Base-by-base conservation (phyloP, 306 rosid species). In the Coriaria nepalensis region DNA sequence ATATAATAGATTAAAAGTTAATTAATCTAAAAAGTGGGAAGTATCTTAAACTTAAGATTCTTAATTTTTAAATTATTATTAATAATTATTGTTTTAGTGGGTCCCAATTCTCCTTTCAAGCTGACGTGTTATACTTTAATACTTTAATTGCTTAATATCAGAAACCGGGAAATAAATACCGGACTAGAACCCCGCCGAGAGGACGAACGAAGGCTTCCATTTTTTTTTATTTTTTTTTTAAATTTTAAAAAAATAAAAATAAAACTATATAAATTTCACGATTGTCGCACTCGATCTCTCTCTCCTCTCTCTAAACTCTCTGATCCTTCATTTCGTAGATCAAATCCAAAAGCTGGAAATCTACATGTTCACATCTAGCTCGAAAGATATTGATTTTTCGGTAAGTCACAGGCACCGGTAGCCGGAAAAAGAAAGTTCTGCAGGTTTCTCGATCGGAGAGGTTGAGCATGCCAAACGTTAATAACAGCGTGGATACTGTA, bases 401-500 rank as follows among this genome's bases (percentile, higher is more conserved):
- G 13, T 45, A 4, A 10, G 7, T 10, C 49, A 5, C 49, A 15
- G 49, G 33, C 3, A 13, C 47, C 7, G 47, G 37, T 44, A 6
- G 13, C 54, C 15, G 55, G 55, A 14, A 7, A 37, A 36, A 56
- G 5, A 32, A 40, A 43, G 29, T 41, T 11, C 20, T 6, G 2
- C 47, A 13, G 39, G 15, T 58, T 10, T 57, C 35, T 38, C 12
- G 38, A 58, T 38, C 47, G 55, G 55, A 33, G 50, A 39, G 50
- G 14, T 4, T 32, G 63, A 20, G 9, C 56, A 90, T 84, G 95
- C 75, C 67, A 49, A 77, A 68, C 64, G 64, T 62, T 45, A 67
- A 68, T 63, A 68, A 68, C 65, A 90, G 94, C 71, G 80, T 77
- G 2, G 94, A 90, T 9, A 90, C 95, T 7, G 77, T 90, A 40